Evolutionary conservation across 164 flowering plant species (phyloP), one percentile per base, ranked within the genome.

Genomic region (Buxus sempervirens): DNA sequence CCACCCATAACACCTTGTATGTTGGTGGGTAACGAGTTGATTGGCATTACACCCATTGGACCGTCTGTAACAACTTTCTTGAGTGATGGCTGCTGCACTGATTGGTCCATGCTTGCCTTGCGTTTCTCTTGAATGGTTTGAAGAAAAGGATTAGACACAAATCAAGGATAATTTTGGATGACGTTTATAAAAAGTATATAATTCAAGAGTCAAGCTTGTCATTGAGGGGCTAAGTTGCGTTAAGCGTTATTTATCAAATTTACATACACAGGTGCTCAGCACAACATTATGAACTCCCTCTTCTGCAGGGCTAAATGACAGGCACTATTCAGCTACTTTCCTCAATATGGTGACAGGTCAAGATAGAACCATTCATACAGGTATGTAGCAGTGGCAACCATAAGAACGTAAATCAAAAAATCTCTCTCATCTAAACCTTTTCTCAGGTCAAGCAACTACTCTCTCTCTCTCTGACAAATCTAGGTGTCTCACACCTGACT

Each of bases 1-100:
- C 89, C 87, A 62, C 84, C 82, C 22, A 72, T 48, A 21, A 72
- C 62, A 27, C 82, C 83, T 74, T 75, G 86, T 73, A 81, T 75
- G 69, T 80, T 82, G 12, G 72, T 77, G 7, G 75, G 72, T 79
- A 82, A 58, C 26, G 90, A 82, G 69, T 81, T 83, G 65, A 78
- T 57, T 9, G 83, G 80, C 66, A 76, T 72, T 13, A 69, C 76
- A 53, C 82, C 86, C 54, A 78, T 23, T 20, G 82, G 20, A 41
- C 82, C 81, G 27, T 88, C 92, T 38, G 76, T 76, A 9, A 87
- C 83, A 23, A 79, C 22, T 73, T 78, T 95, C 81, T 89, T 91
- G 16, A 78, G 83, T 9, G 90, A 86, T 22, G 92, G 89, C 74
- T 91, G 97, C 66, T 87, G 91, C 72, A 80, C 62, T 49, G 74